Evolutionary conservation across 129 eudicot species (phyloP).

Genomic region (Flaveria robusta): DNA sequence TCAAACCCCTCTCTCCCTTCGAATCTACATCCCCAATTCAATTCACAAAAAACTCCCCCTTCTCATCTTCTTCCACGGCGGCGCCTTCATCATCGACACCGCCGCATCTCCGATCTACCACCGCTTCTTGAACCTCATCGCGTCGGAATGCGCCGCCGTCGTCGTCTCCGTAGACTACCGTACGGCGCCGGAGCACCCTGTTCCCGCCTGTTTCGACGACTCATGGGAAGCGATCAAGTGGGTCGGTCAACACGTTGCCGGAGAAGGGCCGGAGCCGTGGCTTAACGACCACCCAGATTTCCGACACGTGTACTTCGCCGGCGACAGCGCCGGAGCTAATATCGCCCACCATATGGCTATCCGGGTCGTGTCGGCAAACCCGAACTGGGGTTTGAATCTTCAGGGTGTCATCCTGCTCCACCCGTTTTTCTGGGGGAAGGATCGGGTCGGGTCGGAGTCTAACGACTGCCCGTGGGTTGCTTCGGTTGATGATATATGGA

Average conservation of each 20-base stretch:
- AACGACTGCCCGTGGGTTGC: not conserved
- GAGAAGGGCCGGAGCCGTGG: conserved; percentile 38
- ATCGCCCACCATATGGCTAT: conserved; percentile 48
- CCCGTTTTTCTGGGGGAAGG: conserved; percentile 59
- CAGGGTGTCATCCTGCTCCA: conserved; percentile 42
- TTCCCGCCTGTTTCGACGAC: conserved; percentile 54
- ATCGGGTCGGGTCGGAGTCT: conserved; percentile 26
- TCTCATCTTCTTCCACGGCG: conserved; percentile 54
- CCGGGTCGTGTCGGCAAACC: conserved; percentile 24
- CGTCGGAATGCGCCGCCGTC: conserved; percentile 22
- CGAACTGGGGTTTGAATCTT: conserved; percentile 6
- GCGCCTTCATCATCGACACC: conserved; percentile 45
- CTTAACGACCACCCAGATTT: conserved; percentile 42
- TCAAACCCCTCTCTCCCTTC: conserved; percentile 15
- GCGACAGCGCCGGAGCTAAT: conserved; percentile 54
- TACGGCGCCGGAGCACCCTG: conserved; percentile 53
- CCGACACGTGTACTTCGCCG: conserved; percentile 25
- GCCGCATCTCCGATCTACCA: conserved; percentile 37
- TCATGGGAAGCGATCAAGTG: conserved; percentile 63
- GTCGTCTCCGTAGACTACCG: conserved; percentile 49
- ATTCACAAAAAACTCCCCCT: conserved; percentile 38
- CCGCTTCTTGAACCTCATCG: conserved; percentile 25
- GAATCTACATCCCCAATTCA: conserved; percentile 33
- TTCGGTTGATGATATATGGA: not conserved
- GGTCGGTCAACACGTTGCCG: conserved; percentile 40